Evolutionary conservation across 805 yeast species (phyloP).

Genomic region (Wickerhamiella kurtzmanii): DNA sequence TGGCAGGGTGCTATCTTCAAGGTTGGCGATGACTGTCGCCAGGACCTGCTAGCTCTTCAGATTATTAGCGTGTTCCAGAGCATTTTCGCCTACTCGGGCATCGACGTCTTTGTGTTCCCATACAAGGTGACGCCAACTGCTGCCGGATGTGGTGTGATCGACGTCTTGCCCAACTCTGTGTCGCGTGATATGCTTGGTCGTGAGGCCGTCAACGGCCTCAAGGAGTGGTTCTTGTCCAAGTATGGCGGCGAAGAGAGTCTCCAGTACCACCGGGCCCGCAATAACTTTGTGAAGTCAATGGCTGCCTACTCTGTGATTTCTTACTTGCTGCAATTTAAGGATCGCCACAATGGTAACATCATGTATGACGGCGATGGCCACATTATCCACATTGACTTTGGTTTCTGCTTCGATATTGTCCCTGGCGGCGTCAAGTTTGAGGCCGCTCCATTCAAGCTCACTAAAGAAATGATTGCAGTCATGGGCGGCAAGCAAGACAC

Average conservation of each 20-base stretch:
- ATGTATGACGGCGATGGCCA: slow-evolving; percentile 96
- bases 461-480: slow-evolving; percentile 90
- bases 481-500: slow-evolving; percentile 84
- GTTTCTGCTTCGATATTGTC: slow-evolving; percentile 95
- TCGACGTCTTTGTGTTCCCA: slow-evolving; percentile 86
- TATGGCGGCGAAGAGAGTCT: slow-evolving; percentile 89
- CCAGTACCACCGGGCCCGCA: slow-evolving; percentile 82
- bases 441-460: slow-evolving; percentile 93
- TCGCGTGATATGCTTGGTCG: slow-evolving; percentile 98
- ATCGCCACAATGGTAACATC: slow-evolving; percentile 93
- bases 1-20: slow-evolving; percentile 97
- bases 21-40: slow-evolving; percentile 98
- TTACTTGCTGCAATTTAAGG: slow-evolving; percentile 82
- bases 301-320: slow-evolving; percentile 90
- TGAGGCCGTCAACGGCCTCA: slow-evolving; percentile 94
- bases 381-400: slow-evolving; percentile 91
- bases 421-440: slow-evolving; percentile 98
- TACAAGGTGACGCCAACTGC: slow-evolving; percentile 96
- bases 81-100: slow-evolving; percentile 76
- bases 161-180: slow-evolving; percentile 86
- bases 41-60: slow-evolving; percentile 88
- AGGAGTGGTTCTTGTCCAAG: slow-evolving; percentile 80
- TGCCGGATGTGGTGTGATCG: slow-evolving; percentile 98
- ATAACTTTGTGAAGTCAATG: slow-evolving; percentile 81
- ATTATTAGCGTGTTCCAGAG: slow-evolving; percentile 81